phyloP scores from a whole-genome alignment of 495 filamentous ascomycete genomes.

The Aspergillus nidulans region DNA sequence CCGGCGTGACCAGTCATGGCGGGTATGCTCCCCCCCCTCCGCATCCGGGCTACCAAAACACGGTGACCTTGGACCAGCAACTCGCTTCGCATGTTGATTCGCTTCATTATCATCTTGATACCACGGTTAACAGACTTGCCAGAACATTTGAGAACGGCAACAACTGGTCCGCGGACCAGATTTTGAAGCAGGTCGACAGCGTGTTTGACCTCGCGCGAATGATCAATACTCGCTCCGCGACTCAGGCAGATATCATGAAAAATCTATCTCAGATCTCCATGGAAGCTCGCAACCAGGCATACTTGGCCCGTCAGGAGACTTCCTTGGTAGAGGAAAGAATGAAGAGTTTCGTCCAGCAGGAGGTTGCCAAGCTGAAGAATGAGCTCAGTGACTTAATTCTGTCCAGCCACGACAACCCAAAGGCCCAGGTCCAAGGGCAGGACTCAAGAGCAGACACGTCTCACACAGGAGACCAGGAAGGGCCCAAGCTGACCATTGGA shows the following conservation, averaged over 20 bases:
- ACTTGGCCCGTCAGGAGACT: conserved; percentile 8
- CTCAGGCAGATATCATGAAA: conserved; percentile 9
- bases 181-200: conserved; percentile 18
- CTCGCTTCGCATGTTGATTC: conserved; percentile 14
- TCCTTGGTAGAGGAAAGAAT: conserved; percentile 13
- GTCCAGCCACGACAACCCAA: neutral
- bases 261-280: conserved; percentile 8
- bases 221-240: conserved; percentile 10
- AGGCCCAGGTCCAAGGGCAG: neutral
- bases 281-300: conserved; percentile 12
- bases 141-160: conserved; percentile 16
- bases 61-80: conserved; percentile 21
- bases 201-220: conserved; percentile 11
- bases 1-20: conserved; percentile 18
- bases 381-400: conserved; percentile 10
- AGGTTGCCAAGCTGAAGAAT: conserved; percentile 10
- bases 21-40: conserved; percentile 25
- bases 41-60: conserved; percentile 23
- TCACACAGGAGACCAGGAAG: neutral
- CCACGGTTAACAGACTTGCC: conserved; percentile 7
- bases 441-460: neutral
- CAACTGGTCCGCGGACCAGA: conserved; percentile 20
- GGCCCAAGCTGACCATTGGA: neutral
- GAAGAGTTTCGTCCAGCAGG: conserved; percentile 6
- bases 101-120: conserved; percentile 21